A percentile compares a stretch with the other conserved stretches of the same genome.
phyloP scores from a whole-genome alignment of 2,329 filamentous ascomycete species.

The Bipolaris bicolor region DNA sequence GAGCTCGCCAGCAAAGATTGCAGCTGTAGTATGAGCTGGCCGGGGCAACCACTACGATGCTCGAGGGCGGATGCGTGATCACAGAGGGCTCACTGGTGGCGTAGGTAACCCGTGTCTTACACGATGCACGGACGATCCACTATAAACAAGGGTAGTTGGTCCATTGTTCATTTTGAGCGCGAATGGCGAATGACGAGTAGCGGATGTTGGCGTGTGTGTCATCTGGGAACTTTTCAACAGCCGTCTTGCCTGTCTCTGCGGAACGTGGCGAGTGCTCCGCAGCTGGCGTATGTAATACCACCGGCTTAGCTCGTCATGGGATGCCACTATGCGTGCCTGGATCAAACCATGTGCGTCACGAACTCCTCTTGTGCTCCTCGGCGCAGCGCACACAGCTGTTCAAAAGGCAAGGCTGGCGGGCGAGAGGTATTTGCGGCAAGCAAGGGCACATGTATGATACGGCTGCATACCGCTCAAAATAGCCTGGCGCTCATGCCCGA shows the following conservation, averaged over 20 bases:
- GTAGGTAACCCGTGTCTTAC: slow-evolving; percentile 12
- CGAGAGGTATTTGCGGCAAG: slow-evolving; percentile 20
- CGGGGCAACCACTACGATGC: slow-evolving; percentile 5
- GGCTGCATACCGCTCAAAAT: slow-evolving; percentile 28
- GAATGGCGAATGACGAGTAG: slow-evolving; percentile 32
- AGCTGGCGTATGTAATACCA: slow-evolving; percentile 15
- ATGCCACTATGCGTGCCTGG: slow-evolving; percentile 7
- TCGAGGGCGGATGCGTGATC: slow-evolving; percentile 2
- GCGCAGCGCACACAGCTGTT: slow-evolving; percentile 1
- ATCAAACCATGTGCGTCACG: slow-evolving; percentile 17
- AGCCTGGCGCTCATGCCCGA: slow-evolving; percentile 25
- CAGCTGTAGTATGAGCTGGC: slow-evolving; percentile 10
- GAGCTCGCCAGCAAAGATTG: slow-evolving; percentile 17
- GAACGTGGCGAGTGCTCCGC: slow-evolving; percentile 33
- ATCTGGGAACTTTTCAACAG: slow-evolving; percentile 24
- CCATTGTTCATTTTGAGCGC: slow-evolving; percentile 39
- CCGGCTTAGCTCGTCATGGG: slow-evolving; percentile 25
- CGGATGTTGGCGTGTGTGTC: slow-evolving; percentile 38
- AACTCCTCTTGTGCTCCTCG: slow-evolving; percentile 15
- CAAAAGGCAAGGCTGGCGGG: slow-evolving; percentile 5
- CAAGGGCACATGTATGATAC: slow-evolving; percentile 22
- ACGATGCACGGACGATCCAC: slow-evolving; percentile 25
- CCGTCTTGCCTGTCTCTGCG: slow-evolving; percentile 16
- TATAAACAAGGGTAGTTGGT: slow-evolving; percentile 32
- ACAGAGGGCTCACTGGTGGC: slow-evolving; percentile 13